Base-by-base conservation (phyloP, 163 green algal genomes). In the Chlorella variabilis region DNA sequence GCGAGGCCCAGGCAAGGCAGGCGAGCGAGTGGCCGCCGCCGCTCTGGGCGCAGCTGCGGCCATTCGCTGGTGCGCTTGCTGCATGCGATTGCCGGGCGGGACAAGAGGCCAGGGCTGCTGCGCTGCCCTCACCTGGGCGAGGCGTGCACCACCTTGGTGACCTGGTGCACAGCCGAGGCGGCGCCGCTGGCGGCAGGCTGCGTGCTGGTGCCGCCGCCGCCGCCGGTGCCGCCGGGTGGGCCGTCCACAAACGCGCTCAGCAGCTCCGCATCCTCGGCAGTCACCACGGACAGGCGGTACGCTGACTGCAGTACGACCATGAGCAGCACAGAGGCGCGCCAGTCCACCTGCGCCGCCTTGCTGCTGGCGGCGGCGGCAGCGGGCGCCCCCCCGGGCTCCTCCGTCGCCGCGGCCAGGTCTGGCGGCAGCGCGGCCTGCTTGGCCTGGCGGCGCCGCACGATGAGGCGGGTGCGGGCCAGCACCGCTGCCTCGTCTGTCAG, bases 221-320 rank as follows among this genome's bases (percentile, higher is more conserved):
- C 13, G 33, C 77, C 11, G 71, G 48, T 17, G 48, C 80, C 49
- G 51, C 36, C 6, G 31, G 45, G 33, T 29, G 21, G 8, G 38
- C 59, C 51, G 25, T 56, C 41, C 41, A 68, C 34, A 25, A 48
- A 66, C 0, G 54, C 56, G 25, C 29, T 69, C 0, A 82, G 59
- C 36, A 73, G 80, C 29, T 81, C 38, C 1, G 68, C 38, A 65
- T 75, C 56, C 5, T 20, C 45, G 23, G 77, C 41, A 2, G 41
- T 63, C 48, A 61, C 51, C 23, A 51, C 62, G 39, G 75, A 80
- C 33, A 90, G 80, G 21, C 33, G 29, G 77, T 85, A 91, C 18
- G 51, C 62, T 2, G 80, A 86, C 27, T 91, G 87, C 69, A 90
- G 71, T 33, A 83, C 87, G 31, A 90, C 59, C 73, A 89, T 90